Base-by-base conservation (phyloP, 768 basidiomycete genomes). In the Collybia mongolica region DNA sequence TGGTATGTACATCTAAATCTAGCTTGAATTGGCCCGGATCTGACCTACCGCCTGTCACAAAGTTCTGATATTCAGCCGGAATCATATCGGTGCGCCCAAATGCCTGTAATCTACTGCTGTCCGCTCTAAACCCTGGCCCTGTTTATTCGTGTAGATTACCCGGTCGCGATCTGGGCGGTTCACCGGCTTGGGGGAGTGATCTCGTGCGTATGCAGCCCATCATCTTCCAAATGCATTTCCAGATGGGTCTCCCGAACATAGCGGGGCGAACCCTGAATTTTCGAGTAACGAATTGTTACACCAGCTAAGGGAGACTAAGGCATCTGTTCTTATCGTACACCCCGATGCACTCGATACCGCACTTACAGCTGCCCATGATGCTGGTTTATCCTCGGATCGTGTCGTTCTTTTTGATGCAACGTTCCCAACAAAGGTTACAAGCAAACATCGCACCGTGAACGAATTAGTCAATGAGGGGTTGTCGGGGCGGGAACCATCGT, bases 41-140 rank as follows among this genome's bases (percentile, higher is more conserved):
- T 29, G 17, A 17, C 6, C 9, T 39, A 44, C 22, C 19, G 23
- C n/a, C 20, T 37, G 22, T 22, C 35, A 15, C 32, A 19, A 55
- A 87, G 86, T 84, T 6, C 69, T 85, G 49, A 60, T 86, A 37
- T 86, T 81, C 62, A 83, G 84, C 52, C 75, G 82, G 23, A 89
- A 89, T 60, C 82, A 86, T 56, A 61, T 86, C 37, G 85, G 84
- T 82, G 54, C 37, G 73, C 59, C 11, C 14, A 6, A n/a, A 17
- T 6, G 14, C 20, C 6, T 24, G 32, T n/a, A 14, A 38, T 28
- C 4, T 12, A 20, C 24, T 2, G n/a, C 15, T 7, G 22, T 38
- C 2, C 12, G 12, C 14, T 38, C 15, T 7, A 7, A 6, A 3
- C 44, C 3, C 12, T 36, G 12, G 1, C 17, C 28, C 9, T 32